Evolutionary conservation across 2,329 filamentous ascomycete species (phyloP).

Genomic region (Beauveria sp.): DNA sequence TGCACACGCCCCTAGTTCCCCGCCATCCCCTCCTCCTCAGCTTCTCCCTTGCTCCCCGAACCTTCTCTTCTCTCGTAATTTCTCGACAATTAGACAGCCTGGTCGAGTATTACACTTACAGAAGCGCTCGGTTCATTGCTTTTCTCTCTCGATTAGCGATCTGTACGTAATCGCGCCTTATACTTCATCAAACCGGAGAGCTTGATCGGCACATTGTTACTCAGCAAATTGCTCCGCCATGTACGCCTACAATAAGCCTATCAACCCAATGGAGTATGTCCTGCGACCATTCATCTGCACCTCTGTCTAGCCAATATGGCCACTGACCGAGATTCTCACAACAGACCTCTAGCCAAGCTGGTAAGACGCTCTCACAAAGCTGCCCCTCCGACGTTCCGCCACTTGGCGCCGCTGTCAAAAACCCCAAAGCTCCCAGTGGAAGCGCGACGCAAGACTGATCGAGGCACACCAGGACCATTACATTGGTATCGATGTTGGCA

Average conservation of each 20-base stretch:
- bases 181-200: no score
- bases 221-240: conserved; percentile 16
- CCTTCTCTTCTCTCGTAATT: neutral
- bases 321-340: neutral
- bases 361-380: conserved; percentile 5
- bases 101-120: neutral
- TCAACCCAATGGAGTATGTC: conserved; percentile 32
- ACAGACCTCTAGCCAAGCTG: conserved; percentile 8
- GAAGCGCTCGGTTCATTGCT: neutral
- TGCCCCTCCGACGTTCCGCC: conserved; percentile 3
- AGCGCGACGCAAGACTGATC: neutral
- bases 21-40: neutral
- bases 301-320: neutral
- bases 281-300: conserved; percentile 1
- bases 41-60: neutral
- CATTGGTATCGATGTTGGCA: conserved; percentile 92
- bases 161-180: neutral
- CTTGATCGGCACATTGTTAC: no score
- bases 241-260: conserved; percentile 31
- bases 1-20: conserved; percentile 6
- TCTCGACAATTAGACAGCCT: neutral
- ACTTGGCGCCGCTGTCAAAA: neutral
- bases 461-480: conserved; percentile 43
- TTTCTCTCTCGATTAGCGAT: neutral
- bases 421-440: neutral